Percentiles rank a stretch among this genome's conserved stretches.
phyloP scores from a whole-genome alignment of 2,329 filamentous ascomycete genomes.

The Diaporthe eres region DNA sequence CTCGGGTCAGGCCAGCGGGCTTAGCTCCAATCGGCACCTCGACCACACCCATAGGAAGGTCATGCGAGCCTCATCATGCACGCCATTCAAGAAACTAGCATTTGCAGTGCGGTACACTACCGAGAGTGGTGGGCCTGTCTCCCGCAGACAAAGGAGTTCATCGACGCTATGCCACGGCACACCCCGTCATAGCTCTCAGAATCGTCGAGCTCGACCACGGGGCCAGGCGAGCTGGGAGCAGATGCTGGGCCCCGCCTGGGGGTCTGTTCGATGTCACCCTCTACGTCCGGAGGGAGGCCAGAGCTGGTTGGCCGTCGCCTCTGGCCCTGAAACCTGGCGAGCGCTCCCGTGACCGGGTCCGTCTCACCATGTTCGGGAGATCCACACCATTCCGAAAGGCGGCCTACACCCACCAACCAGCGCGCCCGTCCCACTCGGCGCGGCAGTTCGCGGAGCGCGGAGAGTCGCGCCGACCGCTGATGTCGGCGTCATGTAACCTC shows the following conservation, averaged over 20 bases:
- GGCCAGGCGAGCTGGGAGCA: background rate
- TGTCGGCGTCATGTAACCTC: background rate
- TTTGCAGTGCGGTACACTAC: constrained; percentile 21
- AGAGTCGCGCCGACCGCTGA: background rate
- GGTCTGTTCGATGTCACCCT: constrained; percentile 15
- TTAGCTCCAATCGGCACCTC: background rate
- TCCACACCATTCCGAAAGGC: constrained; percentile 1
- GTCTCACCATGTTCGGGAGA: constrained; percentile 23
- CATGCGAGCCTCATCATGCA: constrained; percentile 30
- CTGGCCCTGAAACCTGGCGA: constrained; percentile 26
- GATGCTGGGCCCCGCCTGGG: background rate
- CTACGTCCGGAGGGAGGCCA: background rate
- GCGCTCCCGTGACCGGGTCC: background rate
- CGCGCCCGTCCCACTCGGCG: background rate
- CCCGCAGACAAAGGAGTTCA: background rate
- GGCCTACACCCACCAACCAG: constrained; percentile 2
- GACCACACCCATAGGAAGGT: constrained; percentile 9
- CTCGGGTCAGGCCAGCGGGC: background rate
- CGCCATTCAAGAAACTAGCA: constrained; percentile 5
- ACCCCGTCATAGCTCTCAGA: background rate
- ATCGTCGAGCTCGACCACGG: background rate
- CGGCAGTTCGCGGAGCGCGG: constrained; percentile 16
- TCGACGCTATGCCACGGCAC: background rate
- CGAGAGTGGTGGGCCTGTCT: background rate
- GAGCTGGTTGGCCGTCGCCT: background rate